Percentiles rank a stretch among this genome's conserved stretches.
phyloP scores from a whole-genome alignment of 495 filamentous ascomycete genomes.

The Penicillium verhagenii region DNA sequence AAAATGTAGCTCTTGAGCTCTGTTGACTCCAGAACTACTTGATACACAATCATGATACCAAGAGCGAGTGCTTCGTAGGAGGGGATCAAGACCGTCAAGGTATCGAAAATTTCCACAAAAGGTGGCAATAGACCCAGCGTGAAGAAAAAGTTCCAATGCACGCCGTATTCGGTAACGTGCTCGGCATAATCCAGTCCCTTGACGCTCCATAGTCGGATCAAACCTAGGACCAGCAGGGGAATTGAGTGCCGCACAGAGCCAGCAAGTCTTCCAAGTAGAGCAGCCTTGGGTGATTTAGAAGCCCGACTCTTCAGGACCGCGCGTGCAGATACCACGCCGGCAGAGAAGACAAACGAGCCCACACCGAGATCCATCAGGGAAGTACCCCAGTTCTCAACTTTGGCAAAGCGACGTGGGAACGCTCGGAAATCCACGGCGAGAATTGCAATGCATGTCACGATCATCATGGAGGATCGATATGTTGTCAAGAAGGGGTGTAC shows the following conservation, averaged over 20 bases:
- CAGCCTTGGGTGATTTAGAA: constrained; percentile 30
- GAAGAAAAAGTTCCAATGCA: constrained; percentile 99
- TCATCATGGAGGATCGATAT: constrained; percentile 87
- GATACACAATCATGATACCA: constrained; percentile 62
- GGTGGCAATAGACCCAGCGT: constrained; percentile 87
- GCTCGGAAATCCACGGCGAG: constrained; percentile 94
- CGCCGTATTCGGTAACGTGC: constrained; percentile 96
- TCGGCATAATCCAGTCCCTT: constrained; percentile 96
- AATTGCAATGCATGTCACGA: constrained; percentile 89
- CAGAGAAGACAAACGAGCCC: constrained; percentile 95
- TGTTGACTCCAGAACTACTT: constrained; percentile 73
- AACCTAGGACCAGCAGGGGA: constrained; percentile 76
- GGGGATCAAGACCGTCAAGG: constrained; percentile 54
- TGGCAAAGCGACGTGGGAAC: constrained; percentile 93
- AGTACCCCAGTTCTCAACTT: constrained; percentile 97
- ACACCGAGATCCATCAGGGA: constrained; percentile 98
- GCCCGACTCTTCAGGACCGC: constrained; percentile 73
- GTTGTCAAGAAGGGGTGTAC: constrained; percentile 87
- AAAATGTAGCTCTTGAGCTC: constrained; percentile 80
- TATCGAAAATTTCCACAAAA: constrained; percentile 84
- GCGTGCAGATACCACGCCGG: constrained; percentile 86
- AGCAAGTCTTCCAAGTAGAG: constrained; percentile 55
- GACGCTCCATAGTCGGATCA: constrained; percentile 81
- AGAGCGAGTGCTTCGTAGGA: constrained; percentile 73
- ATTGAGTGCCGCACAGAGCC: constrained; percentile 73